Evolutionary conservation across 1,284 basidiomycete species (phyloP), one percentile per base, ranked within the genome.

Genomic region (Microbotryum intermedium): DNA sequence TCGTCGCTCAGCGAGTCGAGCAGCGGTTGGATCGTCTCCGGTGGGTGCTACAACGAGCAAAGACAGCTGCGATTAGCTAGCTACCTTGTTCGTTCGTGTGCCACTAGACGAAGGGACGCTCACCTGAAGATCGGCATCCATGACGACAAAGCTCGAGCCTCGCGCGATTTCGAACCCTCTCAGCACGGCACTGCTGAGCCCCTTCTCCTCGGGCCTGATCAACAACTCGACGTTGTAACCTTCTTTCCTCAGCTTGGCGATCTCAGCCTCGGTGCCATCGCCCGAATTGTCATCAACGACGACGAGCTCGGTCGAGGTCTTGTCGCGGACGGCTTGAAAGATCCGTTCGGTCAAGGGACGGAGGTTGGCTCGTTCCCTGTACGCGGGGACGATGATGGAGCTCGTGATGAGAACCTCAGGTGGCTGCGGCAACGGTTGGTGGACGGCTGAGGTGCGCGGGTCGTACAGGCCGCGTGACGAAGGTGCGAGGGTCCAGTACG

Each of bases 281-380:
- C 75, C 73, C 47, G 76, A 78, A 70, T 77, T 75, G 72, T 80
- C 79, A 67, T 80, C 79, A 28, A 80, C 78, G 53, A 80, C 73
- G 68, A 80, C 71, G 55, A 80, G 71, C 71, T 80, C 79, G 61
- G 73, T 76, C 55, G 65, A 66, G 9, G 57, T 53, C 13, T 56
- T 54, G 50, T 70, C 67, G 21, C 64, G 55, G n/a, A 61, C 43
- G 13, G 74, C 73, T 46, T 63, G 65, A 58, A 76, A 78, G 51
- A 78, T 74, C 45, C 76, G 74, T 6, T 74, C 74, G 34, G 77
- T 75, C 49, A 79, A 74, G 18, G 77, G 76, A 28, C 74, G 72
- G 48, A 78, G 66, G 71, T 80, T 80, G 53, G 72, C 72, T 43
- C 76, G 75, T 69, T 80, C 79, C 65, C 75, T 76, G 71, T 77